phyloP scores from a whole-genome alignment of 352 stramenopile genomes.

The Pythium myriotylum region DNA sequence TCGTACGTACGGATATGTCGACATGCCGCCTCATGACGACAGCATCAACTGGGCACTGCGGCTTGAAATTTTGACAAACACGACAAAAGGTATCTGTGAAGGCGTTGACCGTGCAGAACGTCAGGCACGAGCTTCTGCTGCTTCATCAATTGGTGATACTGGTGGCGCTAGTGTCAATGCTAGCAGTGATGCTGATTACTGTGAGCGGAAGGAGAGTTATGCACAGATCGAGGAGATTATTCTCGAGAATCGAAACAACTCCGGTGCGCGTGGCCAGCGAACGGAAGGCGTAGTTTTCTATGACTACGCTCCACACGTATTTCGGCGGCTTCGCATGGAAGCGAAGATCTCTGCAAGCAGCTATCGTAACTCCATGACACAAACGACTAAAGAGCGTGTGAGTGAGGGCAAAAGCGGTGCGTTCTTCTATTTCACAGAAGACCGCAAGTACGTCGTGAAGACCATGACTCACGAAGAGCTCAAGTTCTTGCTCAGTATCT shows the following conservation, averaged over 20 bases:
- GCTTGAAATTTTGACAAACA: conserved; percentile 87
- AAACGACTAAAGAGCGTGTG: conserved; percentile 78
- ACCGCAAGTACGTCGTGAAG: conserved; percentile 86
- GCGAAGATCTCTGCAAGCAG: conserved; percentile 62
- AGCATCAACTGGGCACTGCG: conserved; percentile 88
- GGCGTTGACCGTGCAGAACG: conserved; percentile 67
- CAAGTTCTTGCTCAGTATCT: conserved; percentile 71
- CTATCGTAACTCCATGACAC: conserved; percentile 69
- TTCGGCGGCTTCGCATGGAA: conserved; percentile 66
- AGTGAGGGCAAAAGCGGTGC: conserved; percentile 82
- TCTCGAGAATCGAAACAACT: conserved; percentile 66
- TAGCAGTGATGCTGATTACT: conserved; percentile 41
- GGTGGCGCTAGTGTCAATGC: conserved; percentile 13
- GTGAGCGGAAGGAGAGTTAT: conserved; percentile 72
- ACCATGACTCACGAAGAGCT: conserved; percentile 77
- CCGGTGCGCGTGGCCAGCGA: conserved; percentile 33
- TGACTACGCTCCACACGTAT: conserved; percentile 81
- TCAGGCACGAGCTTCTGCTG: conserved; percentile 46
- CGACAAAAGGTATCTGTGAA: conserved; percentile 83
- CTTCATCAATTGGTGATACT: conserved; percentile 30
- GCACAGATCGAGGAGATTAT: conserved; percentile 77
- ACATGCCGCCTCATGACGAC: conserved; percentile 68
- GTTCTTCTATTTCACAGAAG: conserved; percentile 86
- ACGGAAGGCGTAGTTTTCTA: conserved; percentile 77
- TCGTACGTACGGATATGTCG: conserved; percentile 53